Base-by-base conservation (phyloP, 2,329 filamentous ascomycete species). In the Pestalotiopsis fici region DNA sequence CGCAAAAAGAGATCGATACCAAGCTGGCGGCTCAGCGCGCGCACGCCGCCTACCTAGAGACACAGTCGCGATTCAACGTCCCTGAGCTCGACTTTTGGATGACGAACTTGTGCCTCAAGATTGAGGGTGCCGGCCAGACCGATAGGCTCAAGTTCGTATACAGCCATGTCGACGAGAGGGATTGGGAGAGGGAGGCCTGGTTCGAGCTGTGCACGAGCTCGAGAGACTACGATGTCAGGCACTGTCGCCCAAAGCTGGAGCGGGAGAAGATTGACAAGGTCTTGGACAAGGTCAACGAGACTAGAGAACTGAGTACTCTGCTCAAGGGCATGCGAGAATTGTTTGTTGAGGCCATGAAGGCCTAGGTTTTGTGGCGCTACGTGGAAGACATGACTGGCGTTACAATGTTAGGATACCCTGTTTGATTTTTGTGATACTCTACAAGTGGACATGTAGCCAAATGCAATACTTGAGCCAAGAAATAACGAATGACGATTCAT, bases 61-160 rank as follows among this genome's bases (percentile, higher is more conserved):
- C 91, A 2, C 95, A 98, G 81, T 89, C 92, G 65, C 89, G 94
- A 39, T 93, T 95, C 80, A 98, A 99, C 80, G 88, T 93, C 56
- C 96, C 96, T 0, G 96, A 99, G 82, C 86, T 99, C 59, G 93
- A 95, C 72, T 98, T 98, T 78, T 99, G 96, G 96, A 93, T 97
- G 78, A 92, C 91, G 65, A 96, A 95, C 77, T 83, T 99, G 68
- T 95, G 95, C 67, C 80, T 98, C 77, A 86, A 92, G 69, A 97
- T 99, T 75, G 95, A 98, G 77, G 95, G 95, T 1, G 93, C 93
- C 0, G 95, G 93, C 1, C 88, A 89, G 76, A 90, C 93, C 70
- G 95, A 98, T 80, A 87, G 93, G 28, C 84, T 99, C 73, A 95
- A 95, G 79, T 97, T 99, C 78, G 88, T 96, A 2, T 99, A 94